Evolutionary conservation across 1,284 basidiomycete genomes (phyloP).

Genomic region (Entoloma clypeatum): DNA sequence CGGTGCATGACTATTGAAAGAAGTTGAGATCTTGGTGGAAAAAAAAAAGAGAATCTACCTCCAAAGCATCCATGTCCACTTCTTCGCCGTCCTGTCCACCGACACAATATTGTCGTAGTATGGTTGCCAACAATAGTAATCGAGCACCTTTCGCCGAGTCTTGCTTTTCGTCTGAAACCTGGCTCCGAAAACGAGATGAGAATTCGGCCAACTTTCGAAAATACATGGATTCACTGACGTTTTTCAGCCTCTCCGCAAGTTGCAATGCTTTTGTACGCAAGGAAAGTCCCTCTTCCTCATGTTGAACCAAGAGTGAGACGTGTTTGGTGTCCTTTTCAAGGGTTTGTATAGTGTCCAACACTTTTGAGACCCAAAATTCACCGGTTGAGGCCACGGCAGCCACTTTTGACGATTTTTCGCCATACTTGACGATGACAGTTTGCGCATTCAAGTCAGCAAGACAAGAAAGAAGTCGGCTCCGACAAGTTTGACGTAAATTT

Average conservation of each 20-base stretch:
- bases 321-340: constrained; percentile 74
- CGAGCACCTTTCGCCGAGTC: constrained; percentile 64
- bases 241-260: constrained; percentile 43
- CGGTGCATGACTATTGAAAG: constrained; percentile 46
- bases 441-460: constrained; percentile 74
- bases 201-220: background rate
- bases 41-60: constrained; percentile 42
- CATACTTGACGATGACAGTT: constrained; percentile 46
- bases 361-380: constrained; percentile 77
- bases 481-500: constrained; percentile 60
- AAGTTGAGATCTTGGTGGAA: constrained; percentile 7
- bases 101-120: constrained; percentile 71
- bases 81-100: constrained; percentile 48
- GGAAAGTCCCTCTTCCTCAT: constrained; percentile 55
- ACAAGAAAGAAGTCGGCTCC: constrained; percentile 69
- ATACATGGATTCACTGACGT: constrained; percentile 34
- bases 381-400: constrained; percentile 67
- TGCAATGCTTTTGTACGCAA: constrained; percentile 47
- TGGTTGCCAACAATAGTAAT: constrained; percentile 65
- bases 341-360: constrained; percentile 55
- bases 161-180: constrained; percentile 46
- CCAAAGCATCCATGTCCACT: constrained; percentile 49
- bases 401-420: constrained; percentile 51
- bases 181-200: constrained; percentile 1
- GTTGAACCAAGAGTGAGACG: constrained; percentile 50